Evolutionary conservation across 768 basidiomycete genomes (phyloP).

Genomic region (Antrodiella citrinella): DNA sequence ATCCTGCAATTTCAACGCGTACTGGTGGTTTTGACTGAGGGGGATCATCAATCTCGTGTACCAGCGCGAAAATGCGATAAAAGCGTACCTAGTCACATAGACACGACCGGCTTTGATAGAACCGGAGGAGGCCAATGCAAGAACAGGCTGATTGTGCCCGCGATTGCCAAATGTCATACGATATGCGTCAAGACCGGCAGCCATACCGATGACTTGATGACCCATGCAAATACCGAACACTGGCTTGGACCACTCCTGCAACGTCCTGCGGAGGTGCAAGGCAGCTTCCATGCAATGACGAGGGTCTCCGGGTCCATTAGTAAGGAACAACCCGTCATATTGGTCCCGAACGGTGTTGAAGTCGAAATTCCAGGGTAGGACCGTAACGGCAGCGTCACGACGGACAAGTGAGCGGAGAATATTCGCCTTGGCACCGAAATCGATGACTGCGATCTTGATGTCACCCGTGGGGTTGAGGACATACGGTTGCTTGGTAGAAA

Average conservation of each 20-base stretch:
- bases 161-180: conserved; percentile 99
- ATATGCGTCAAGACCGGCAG: conserved; percentile 93
- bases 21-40: conserved; percentile 90
- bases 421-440: conserved; percentile 97
- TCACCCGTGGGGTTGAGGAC: conserved; percentile 80
- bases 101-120: conserved; percentile 94
- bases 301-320: conserved; percentile 96
- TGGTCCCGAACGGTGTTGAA: conserved; percentile 88
- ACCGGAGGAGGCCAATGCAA: conserved; percentile 88
- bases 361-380: conserved; percentile 96
- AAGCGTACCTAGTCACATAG: conserved; percentile 86
- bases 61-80: too few species aligned
- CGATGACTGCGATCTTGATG: conserved; percentile 90
- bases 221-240: conserved; percentile 99
- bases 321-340: conserved; percentile 91
- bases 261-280: conserved; percentile 67
- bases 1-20: conserved; percentile 89
- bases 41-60: too few species aligned
- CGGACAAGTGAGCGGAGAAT: conserved; percentile 89
- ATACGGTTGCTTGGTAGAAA: conserved; percentile 81
- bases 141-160: conserved; percentile 97
- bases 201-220: conserved; percentile 96
- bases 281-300: conserved; percentile 82
- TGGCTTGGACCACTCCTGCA: conserved; percentile 87
- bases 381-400: conserved; percentile 87